These are phyloP conservation scores for Geranomyces michiganensis DNA, from an alignment of 192 early-diverging fungal genomes.

Conservation along the genomic window DNA sequence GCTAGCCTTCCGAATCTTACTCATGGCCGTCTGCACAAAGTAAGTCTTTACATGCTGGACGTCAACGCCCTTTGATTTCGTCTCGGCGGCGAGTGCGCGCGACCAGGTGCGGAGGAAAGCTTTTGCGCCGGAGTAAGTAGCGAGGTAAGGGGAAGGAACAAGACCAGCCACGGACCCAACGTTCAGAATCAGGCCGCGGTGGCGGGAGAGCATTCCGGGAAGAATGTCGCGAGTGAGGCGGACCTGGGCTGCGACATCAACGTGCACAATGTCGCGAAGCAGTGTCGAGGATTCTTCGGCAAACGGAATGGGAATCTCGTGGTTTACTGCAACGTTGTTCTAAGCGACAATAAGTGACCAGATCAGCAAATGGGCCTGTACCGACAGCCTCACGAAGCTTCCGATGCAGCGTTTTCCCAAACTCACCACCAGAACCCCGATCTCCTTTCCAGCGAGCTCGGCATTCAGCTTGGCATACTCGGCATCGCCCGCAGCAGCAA, in stretches of 20 bases:
- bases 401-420: too few species aligned
- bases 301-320: conserved; percentile 88
- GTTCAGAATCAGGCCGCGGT: conserved; percentile 87
- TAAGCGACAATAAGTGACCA: background rate
- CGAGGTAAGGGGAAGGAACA: conserved; percentile 80
- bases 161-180: conserved; percentile 88
- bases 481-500: conserved; percentile 59
- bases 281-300: conserved; percentile 69
- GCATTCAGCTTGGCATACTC: conserved; percentile 70
- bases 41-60: conserved; percentile 95
- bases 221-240: conserved; percentile 77
- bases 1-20: conserved; percentile 84
- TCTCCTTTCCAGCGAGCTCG: conserved; percentile 58
- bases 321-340: conserved; percentile 94
- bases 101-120: conserved; percentile 90
- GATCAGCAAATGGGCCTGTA: too few species aligned
- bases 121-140: conserved; percentile 92
- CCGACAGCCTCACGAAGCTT: too few species aligned
- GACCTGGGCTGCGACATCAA: conserved; percentile 85
- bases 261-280: conserved; percentile 75
- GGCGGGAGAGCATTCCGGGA: conserved; percentile 75
- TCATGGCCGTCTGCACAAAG: conserved; percentile 95
- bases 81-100: conserved; percentile 83
- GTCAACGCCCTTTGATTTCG: conserved; percentile 67
- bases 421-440: conserved; percentile 62